Evolutionary conservation across 192 early-diverging fungal genomes (phyloP), one percentile per base, ranked within the genome.

Genomic region (Pilaira anomala): DNA sequence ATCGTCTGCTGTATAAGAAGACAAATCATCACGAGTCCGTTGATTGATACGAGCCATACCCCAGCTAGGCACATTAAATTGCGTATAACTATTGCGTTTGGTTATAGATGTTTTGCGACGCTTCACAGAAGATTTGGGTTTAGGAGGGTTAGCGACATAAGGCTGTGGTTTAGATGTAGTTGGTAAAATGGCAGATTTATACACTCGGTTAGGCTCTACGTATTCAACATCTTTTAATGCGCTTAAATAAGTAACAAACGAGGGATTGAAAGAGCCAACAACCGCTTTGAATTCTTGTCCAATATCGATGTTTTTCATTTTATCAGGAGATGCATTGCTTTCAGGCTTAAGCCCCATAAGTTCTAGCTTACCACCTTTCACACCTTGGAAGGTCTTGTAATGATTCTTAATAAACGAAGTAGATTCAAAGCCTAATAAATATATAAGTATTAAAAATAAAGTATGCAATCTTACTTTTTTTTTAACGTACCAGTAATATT

Each of bases 1-100:
- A 60, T 77, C 71, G 41, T 82, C 79, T 62, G 80, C 85, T 21
- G 53, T 72, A 72, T 88, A 88, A 18, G 63, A 66, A 0, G 67
- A 67, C 26, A 71, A 18, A 19, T 76, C 63, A 42, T 76, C 73
- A 11, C 68, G 75, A 7, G 64, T 42, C 3, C 69, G 40, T 36
- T 75, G 50, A 29, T 75, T 50, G 19, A 82, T 72, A 24, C 80
- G 52, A 18, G 73, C 41, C 3, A 87, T 45, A 25, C 84, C 84
- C 84, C 84, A 86, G 16, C 76, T 63, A 16, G 62, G 33, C 5
- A 63, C 64, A 12, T 44, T 24, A 9, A 52, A 39, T 18, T 46
- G 40, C 2, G 52, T 41, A 5, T 36, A 2, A 5, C 24, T 7
- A 41, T 42, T 18, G 13, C 56, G 29, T 7, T 42, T 58, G 1